phyloP scores from a whole-genome alignment of 1,284 basidiomycete genomes.

The Moniliophthora roreri region DNA sequence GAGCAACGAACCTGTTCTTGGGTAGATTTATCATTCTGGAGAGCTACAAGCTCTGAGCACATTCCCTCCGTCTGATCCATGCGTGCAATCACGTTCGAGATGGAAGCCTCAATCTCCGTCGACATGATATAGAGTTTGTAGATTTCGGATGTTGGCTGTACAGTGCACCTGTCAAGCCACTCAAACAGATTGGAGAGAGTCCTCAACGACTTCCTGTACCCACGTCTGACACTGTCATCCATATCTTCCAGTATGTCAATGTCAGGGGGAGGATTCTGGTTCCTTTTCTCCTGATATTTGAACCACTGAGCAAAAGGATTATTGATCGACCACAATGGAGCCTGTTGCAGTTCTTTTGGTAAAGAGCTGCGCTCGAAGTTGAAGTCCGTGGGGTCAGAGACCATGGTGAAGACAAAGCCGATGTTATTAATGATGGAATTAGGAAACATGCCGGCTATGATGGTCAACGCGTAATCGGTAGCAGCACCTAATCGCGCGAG shows the following conservation, averaged over 20 bases:
- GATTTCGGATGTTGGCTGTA: neutral
- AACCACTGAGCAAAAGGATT: conserved; percentile 14
- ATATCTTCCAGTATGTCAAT: too few relatives aligned
- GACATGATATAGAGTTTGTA: conserved; percentile 9
- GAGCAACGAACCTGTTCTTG: too few relatives aligned
- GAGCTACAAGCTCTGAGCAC: conserved; percentile 1
- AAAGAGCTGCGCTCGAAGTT: conserved; percentile 24
- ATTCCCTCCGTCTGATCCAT: conserved; percentile 7
- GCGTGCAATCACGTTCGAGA: conserved; percentile 7
- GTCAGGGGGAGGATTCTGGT: neutral
- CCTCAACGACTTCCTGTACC: too few relatives aligned
- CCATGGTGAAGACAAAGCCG: conserved; percentile 28
- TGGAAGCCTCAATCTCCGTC: conserved; percentile 10
- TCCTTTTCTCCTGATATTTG: conserved; percentile 7
- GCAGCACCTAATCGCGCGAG: conserved; percentile 19
- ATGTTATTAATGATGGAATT: conserved; percentile 25
- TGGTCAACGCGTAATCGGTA: conserved; percentile 26
- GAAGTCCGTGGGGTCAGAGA: conserved; percentile 18
- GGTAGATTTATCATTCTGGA: too few relatives aligned
- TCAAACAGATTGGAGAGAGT: too few relatives aligned
- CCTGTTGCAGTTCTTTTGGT: conserved; percentile 3
- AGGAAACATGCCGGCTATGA: conserved; percentile 27
- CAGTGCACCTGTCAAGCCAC: too few relatives aligned
- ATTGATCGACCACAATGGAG: conserved; percentile 9
- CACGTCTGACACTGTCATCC: too few relatives aligned